These are phyloP conservation scores for Poa annua DNA, from an alignment of 176 grass and related monocot species.

Conservation along the genomic window DNA sequence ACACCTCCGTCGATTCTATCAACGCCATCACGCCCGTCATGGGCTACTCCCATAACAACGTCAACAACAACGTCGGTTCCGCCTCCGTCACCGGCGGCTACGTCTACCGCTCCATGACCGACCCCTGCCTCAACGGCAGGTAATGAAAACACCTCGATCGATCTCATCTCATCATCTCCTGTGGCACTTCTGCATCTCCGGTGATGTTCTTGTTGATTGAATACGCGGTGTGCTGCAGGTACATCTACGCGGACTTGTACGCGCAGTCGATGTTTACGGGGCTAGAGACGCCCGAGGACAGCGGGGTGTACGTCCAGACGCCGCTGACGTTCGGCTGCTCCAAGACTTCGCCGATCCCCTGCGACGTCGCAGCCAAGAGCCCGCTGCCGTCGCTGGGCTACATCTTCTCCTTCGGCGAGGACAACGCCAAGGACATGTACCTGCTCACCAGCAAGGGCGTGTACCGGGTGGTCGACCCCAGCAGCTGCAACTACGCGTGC, in stretches of 20 bases:
- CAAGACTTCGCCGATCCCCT: constrained; percentile 70
- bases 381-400: constrained; percentile 74
- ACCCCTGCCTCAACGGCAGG: constrained; percentile 78
- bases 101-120: constrained; percentile 68
- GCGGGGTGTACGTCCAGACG: constrained; percentile 57
- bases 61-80: constrained; percentile 73
- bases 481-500: constrained; percentile 64
- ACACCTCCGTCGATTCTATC: constrained; percentile 66
- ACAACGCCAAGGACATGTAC: constrained; percentile 74
- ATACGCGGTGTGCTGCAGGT: constrained; percentile 40
- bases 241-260: constrained; percentile 81
- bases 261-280: constrained; percentile 62
- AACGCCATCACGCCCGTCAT: constrained; percentile 71
- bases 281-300: constrained; percentile 56
- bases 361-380: constrained; percentile 64
- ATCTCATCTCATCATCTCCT: background rate
- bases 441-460: constrained; percentile 86
- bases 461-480: constrained; percentile 76
- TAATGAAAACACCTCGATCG: background rate
- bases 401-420: constrained; percentile 79
- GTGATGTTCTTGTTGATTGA: background rate
- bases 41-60: constrained; percentile 59
- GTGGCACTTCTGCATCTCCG: background rate
- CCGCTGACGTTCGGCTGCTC: constrained; percentile 60
- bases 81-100: constrained; percentile 72